Conservation (phyloP, 1,139 yeast species). For the Candida sp. region DNA sequence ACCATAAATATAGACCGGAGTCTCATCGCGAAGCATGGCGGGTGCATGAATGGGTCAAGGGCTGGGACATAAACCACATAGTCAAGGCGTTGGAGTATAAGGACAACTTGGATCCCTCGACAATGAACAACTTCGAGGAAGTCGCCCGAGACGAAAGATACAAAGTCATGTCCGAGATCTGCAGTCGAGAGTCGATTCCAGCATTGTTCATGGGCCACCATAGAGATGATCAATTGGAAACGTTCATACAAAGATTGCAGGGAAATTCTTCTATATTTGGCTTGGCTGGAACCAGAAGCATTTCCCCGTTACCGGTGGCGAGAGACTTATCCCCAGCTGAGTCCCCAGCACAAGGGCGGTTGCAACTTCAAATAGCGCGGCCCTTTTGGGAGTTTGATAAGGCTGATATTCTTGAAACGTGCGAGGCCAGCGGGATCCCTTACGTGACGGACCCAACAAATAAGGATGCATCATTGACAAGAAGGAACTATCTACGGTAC, state of each 20-base stretch:
- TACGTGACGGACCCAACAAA: conserved; percentile 82
- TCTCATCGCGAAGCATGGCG: conserved; percentile 52
- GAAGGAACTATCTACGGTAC: conserved; percentile 53
- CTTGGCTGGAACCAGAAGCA: conserved; percentile 42
- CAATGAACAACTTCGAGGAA: conserved; percentile 52
- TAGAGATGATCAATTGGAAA: conserved; percentile 73
- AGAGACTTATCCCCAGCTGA: conserved; percentile 17
- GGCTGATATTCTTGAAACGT: conserved; percentile 47
- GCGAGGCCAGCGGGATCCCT: conserved; percentile 35
- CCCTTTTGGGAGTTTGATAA: conserved; percentile 60
- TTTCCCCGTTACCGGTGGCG: conserved; percentile 30
- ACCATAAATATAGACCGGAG: conserved; percentile 55
- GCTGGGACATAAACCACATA: conserved; percentile 46
- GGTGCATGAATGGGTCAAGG: conserved; percentile 36
- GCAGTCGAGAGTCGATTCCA: conserved; percentile 28
- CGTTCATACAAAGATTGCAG: conserved; percentile 60
- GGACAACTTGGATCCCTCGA: conserved; percentile 18
- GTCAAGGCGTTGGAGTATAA: conserved; percentile 39
- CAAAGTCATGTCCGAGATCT: conserved; percentile 38
- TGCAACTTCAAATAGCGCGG: conserved; percentile 36
- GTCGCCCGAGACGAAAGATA: conserved; percentile 62
- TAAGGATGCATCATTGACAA: conserved; percentile 53
- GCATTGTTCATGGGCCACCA: conserved; percentile 68
- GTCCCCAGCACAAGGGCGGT: conserved; percentile 5
- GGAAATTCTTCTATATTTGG: conserved; percentile 66